Conservation (phyloP, 1,284 basidiomycete species). For the Sutorius eximius region DNA sequence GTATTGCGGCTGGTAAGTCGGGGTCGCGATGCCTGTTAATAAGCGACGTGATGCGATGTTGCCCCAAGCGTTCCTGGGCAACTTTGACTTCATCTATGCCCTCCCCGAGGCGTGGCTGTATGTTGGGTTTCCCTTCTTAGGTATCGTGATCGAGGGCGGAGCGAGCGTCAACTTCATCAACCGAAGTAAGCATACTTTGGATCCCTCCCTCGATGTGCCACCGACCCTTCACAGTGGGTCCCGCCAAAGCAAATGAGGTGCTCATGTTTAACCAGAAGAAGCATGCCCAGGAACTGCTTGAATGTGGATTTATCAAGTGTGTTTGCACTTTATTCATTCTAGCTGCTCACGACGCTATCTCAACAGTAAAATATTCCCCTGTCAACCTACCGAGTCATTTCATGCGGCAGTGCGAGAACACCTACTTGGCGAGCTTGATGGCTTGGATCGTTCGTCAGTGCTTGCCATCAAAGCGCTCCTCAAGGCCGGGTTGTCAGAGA, state of each 20-base stretch:
- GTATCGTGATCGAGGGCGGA: conserved; percentile 63
- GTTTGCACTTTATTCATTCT: conserved; percentile 12
- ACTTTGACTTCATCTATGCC: conserved; percentile 75
- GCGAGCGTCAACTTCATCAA: conserved; percentile 69
- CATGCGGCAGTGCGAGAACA: conserved; percentile 51
- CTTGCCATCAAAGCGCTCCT: conserved; percentile 56
- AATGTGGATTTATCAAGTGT: conserved; percentile 67
- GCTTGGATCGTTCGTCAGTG: conserved; percentile 55
- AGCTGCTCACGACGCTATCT: conserved; percentile 6
- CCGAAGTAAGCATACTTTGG: conserved; percentile 43
- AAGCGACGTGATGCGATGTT: not conserved
- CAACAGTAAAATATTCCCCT: conserved; percentile 58
- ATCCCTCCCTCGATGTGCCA: not conserved
- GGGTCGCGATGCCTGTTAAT: not conserved
- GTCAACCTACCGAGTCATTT: conserved; percentile 52
- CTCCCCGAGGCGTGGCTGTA: conserved; percentile 61
- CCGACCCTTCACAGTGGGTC: conserved; percentile 50
- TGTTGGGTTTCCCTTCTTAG: conserved; percentile 68
- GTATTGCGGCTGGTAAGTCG: conserved; percentile 61
- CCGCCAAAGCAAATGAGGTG: conserved; percentile 66
- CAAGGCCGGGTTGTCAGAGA: conserved; percentile 55
- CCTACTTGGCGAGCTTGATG: conserved; percentile 51
- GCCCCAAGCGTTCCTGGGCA: conserved; percentile 59
- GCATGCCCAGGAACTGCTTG: conserved; percentile 54
- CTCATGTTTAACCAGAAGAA: conserved; percentile 70